phyloP scores from a whole-genome alignment of 768 basidiomycete genomes.

The Suillus ampliporus region DNA sequence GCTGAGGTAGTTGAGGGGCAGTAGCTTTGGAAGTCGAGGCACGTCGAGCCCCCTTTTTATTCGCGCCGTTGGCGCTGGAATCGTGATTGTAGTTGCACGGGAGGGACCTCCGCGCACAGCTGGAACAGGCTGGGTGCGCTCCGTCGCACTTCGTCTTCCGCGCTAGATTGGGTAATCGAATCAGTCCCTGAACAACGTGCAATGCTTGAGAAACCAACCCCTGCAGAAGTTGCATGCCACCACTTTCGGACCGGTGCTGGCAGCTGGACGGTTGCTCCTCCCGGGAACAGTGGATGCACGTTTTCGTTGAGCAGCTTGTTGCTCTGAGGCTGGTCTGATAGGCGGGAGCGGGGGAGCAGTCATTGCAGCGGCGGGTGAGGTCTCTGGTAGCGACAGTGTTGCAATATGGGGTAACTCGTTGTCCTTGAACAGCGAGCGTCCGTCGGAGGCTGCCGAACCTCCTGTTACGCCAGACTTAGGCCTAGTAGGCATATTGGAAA shows the following conservation, averaged over 20 bases:
- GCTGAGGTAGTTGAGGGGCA: conserved; percentile 25
- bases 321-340: conserved; percentile 68
- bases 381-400: conserved; percentile 65
- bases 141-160: conserved; percentile 92
- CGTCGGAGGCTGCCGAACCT: conserved; percentile 33
- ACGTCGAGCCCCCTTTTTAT: conserved; percentile 51
- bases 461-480: conserved; percentile 32
- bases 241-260: conserved; percentile 81
- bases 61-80: conserved; percentile 33
- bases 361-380: conserved; percentile 60
- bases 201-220: conserved; percentile 52
- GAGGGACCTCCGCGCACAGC: conserved; percentile 78
- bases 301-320: conserved; percentile 70
- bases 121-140: conserved; percentile 82
- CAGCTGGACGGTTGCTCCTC: conserved; percentile 60
- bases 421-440: conserved; percentile 57
- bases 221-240: conserved; percentile 91
- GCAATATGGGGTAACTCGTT: conserved; percentile 76
- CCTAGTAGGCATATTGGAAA: conserved; percentile 44
- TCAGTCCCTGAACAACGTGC: conserved; percentile 13
- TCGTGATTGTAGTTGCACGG: conserved; percentile 85
- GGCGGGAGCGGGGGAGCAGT: conserved; percentile 68
- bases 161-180: conserved; percentile 46
- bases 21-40: conserved; percentile 57
- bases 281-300: conserved; percentile 73